These are phyloP conservation scores for Trichoderma gracile DNA, from an alignment of 2,329 filamentous ascomycete genomes.

Conservation along the genomic window DNA sequence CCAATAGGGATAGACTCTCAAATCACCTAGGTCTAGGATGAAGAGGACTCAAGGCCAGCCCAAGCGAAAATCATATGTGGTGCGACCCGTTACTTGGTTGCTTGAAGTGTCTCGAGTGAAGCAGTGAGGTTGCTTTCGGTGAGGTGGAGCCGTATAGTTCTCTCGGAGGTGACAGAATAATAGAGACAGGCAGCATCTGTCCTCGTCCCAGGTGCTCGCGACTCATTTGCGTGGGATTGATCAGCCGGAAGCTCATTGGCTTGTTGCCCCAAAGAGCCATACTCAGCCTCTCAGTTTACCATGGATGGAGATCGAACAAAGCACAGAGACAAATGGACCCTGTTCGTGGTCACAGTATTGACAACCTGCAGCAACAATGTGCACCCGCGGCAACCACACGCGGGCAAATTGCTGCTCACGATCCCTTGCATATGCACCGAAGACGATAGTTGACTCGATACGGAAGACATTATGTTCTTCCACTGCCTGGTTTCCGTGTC, in stretches of 20 bases:
- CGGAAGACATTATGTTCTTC: not conserved
- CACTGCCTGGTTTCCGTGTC: not conserved
- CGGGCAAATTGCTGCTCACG: conserved; percentile 14
- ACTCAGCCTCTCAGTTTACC: not conserved
- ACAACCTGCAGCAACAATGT: conserved; percentile 8
- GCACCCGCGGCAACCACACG: conserved; percentile 12
- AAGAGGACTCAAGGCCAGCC: not conserved
- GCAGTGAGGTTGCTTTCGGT: not conserved
- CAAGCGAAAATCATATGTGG: not conserved
- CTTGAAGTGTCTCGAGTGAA: not conserved
- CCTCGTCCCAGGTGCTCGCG: not conserved
- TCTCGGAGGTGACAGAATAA: conserved; percentile 8
- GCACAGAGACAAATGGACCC: too few species aligned
- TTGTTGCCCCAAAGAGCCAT: not conserved
- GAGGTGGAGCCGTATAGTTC: not conserved
- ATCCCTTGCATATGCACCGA: conserved; percentile 13
- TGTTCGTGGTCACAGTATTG: not conserved
- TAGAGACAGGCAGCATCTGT: conserved; percentile 7
- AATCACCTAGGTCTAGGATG: not conserved
- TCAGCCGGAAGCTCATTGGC: conserved; percentile 11
- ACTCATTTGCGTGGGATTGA: conserved; percentile 6
- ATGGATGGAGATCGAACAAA: not conserved
- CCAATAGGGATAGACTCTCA: not conserved
- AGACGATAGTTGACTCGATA: not conserved
- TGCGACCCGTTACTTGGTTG: not conserved